Base-by-base conservation (phyloP, 2,329 filamentous ascomycete genomes). In the Byssoonygena ceratinophila region DNA sequence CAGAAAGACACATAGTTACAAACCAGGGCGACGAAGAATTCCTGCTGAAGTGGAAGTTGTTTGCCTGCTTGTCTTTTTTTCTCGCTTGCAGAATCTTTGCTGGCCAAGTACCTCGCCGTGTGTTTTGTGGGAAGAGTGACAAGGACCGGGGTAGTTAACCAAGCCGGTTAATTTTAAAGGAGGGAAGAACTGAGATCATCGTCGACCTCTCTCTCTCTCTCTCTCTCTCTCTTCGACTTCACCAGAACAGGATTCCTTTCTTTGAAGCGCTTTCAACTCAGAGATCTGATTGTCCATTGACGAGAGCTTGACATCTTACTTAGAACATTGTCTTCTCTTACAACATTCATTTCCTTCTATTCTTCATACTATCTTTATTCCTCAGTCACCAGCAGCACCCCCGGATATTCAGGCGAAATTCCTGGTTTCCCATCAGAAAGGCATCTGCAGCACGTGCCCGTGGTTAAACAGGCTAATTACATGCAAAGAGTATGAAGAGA, bases 81-180 rank as follows among this genome's bases (percentile, higher is more conserved):
- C 37, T n/a, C n/a, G n/a, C 37, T 23, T 12, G 37, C 7, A 39
- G 32, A 36, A 36, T 39, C 20, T 39, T 39, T 25, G 22, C 12
- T 18, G 11, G 1, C 31, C 8, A 39, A 39, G 46, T 48, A 48
- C 20, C 20, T 3, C 32, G 18, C n/a, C 46, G 20, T 12, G 3
- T 23, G 20, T 25, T 48, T 27, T 48, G 46, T 37, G 46, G 18
- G 46, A 32, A 25, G 46, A 27, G 46, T 37, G 46, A 48, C 46
- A 11, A 6, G 20, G 4, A 12, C 12, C 16, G 9, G 16, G 45
- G 16, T 18, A 32, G 9, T 34, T 25, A 11, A 29, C 9, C 27
- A 37, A 37, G 9, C 3, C 14, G 3, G 31, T 34, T 14, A 34
- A 22, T 41, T 44, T 37, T 16, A 16, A 23, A 16, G 32, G 27